These are phyloP conservation scores for Yarrowia alimentaria DNA, from an alignment of 805 yeast genomes.

Conservation along the genomic window DNA sequence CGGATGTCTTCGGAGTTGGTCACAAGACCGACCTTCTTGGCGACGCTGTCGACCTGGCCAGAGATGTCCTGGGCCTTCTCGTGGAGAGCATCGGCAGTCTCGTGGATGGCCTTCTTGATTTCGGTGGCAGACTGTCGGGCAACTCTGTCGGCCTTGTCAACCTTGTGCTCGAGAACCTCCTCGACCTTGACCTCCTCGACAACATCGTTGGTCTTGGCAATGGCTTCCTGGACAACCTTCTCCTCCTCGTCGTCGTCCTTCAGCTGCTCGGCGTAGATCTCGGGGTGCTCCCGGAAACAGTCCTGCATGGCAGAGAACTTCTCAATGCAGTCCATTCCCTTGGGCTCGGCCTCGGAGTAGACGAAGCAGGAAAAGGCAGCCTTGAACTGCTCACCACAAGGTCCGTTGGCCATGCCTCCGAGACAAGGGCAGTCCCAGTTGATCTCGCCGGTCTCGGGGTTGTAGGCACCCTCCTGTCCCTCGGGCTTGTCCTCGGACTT, in stretches of 20 bases:
- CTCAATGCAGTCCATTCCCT: constrained; percentile 92
- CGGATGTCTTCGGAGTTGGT: constrained; percentile 12
- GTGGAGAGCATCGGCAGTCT: constrained; percentile 31
- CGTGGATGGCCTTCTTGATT: constrained; percentile 33
- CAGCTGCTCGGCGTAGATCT: constrained; percentile 87
- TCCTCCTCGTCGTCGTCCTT: constrained; percentile 59
- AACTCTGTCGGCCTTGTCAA: neutral
- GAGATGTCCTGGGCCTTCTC: constrained; percentile 33
- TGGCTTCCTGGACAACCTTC: constrained; percentile 30
- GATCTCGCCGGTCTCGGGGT: constrained; percentile 97
- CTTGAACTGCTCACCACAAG: constrained; percentile 95
- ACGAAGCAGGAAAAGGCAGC: constrained; percentile 94
- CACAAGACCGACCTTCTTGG: constrained; percentile 29
- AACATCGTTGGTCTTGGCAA: constrained; percentile 1
- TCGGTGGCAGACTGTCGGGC: constrained; percentile 1
- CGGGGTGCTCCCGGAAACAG: constrained; percentile 92
- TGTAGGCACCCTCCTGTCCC: constrained; percentile 61
- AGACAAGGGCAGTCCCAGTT: constrained; percentile 99
- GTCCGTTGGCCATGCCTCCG: constrained; percentile 99
- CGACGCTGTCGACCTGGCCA: constrained; percentile 29
- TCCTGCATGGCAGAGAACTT: constrained; percentile 89
- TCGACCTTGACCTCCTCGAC: constrained; percentile 22
- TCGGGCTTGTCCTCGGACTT: constrained; percentile 19
- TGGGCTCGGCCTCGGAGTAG: constrained; percentile 90
- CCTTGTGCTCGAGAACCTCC: constrained; percentile 9